These are phyloP conservation scores for rapeseed (Brassica napus) DNA, from an alignment of 345 rosid species.

Conservation along the genomic window Da-Ae NC_063447.1:41973001-41973500, in stretches of 20 bases:
- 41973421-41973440: conserved; percentile 53
- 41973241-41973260: conserved; percentile 57
- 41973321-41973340: conserved; percentile 53
- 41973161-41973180: conserved; percentile 35
- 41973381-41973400: conserved; percentile 70
- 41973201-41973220: conserved; percentile 12
- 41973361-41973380: conserved; percentile 37
- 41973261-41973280: conserved; percentile 61
- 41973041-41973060: not conserved
- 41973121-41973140: not conserved
- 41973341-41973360: conserved; percentile 49
- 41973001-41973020: not conserved
- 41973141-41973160: conserved; percentile 27
- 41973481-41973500: conserved; percentile 48
- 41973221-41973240: conserved; percentile 13
- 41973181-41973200: conserved; percentile 51
- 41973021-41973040: not conserved
- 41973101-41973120: not conserved
- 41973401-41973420: conserved; percentile 54
- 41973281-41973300: conserved; percentile 44
- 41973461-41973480: conserved; percentile 62
- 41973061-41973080: not conserved
- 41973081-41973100: not conserved
- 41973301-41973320: conserved; percentile 46
- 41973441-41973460: conserved; percentile 70